These are phyloP conservation scores for Tieghemostelium lacteum DNA, from an alignment of 78 protist genomes.

Conservation along the genomic window DNA sequence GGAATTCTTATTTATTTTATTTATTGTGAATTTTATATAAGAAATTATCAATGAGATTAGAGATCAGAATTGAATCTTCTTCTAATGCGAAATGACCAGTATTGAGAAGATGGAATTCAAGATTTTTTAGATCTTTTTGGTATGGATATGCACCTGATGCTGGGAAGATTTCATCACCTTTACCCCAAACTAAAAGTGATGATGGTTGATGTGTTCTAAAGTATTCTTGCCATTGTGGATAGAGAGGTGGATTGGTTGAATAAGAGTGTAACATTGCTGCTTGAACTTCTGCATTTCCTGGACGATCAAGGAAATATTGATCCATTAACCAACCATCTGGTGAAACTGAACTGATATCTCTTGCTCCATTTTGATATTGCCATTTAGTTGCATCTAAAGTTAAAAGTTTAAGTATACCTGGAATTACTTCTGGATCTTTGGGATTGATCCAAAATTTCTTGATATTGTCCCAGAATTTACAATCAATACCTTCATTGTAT, in stretches of 20 bases:
- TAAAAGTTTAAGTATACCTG: neutral
- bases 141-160: neutral
- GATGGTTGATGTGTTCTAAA: neutral
- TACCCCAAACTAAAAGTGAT: neutral
- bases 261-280: neutral
- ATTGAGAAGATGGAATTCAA: neutral
- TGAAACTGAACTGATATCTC: neutral
- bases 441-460: neutral
- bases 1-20: no score
- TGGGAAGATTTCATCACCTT: neutral
- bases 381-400: neutral
- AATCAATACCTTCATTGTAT: neutral
- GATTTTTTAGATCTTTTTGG: neutral
- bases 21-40: no score
- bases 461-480: neutral
- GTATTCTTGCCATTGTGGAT: neutral
- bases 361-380: constrained; percentile 5
- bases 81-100: constrained; percentile 13
- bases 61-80: no score
- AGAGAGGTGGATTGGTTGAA: neutral
- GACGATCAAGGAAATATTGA: neutral
- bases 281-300: neutral
- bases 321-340: neutral
- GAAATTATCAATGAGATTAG: no score
- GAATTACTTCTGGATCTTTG: neutral